These are phyloP conservation scores for Citrus cavaleriei DNA, from an alignment of 345 rosid species.

Conservation along the genomic window DNA sequence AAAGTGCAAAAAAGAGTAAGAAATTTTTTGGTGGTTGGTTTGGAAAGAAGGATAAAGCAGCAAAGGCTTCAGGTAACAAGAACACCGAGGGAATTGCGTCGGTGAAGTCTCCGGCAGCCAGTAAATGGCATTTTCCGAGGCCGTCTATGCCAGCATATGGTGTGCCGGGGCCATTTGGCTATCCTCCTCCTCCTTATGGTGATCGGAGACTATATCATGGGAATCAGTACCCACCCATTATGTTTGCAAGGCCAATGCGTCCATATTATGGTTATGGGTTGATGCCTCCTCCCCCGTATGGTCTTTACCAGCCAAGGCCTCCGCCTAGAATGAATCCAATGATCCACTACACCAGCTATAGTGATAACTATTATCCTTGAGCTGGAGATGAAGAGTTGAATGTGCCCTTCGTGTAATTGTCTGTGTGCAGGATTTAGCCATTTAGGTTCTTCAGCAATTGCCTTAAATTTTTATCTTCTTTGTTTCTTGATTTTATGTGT, in stretches of 20 bases:
- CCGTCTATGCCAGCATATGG: background rate
- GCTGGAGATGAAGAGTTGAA: background rate
- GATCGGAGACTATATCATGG: background rate
- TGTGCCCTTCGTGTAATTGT: background rate
- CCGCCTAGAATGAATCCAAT: constrained; percentile 6
- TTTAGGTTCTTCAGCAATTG: background rate
- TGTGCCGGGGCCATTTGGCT: background rate
- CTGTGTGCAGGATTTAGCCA: background rate
- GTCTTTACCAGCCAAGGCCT: background rate
- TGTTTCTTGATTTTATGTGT: background rate
- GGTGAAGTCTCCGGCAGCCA: background rate
- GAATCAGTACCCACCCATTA: background rate
- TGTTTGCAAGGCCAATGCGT: background rate
- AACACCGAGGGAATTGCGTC: background rate
- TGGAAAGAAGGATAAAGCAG: background rate
- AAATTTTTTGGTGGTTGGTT: background rate
- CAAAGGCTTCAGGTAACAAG: background rate
- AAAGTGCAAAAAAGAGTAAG: background rate
- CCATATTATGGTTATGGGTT: background rate
- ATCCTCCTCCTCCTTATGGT: background rate
- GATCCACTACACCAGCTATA: constrained; percentile 3
- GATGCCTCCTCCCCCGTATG: background rate
- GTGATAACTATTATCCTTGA: constrained; percentile 1
- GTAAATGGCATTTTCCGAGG: constrained; percentile 8
- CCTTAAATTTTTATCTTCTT: background rate